Percentiles rank a stretch among this genome's conserved stretches.
phyloP scores from a whole-genome alignment of 108 stramenopile species.

The Schizochytrium sp. region DNA sequence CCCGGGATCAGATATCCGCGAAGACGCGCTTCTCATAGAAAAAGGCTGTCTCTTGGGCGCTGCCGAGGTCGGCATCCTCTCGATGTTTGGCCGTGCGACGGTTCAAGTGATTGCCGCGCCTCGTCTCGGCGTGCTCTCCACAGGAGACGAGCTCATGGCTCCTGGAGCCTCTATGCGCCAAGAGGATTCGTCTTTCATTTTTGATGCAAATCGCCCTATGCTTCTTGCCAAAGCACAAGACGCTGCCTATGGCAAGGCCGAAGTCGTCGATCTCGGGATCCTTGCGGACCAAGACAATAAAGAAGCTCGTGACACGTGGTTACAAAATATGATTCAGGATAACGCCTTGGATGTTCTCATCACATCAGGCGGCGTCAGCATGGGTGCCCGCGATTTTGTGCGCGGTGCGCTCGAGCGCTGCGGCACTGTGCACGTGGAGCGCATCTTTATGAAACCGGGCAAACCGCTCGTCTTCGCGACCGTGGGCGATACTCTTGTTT shows the following conservation, averaged over 20 bases:
- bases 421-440: constrained; percentile 70
- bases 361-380: constrained; percentile 71
- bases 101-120: background rate
- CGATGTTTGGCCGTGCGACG: constrained; percentile 53
- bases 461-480: constrained; percentile 89
- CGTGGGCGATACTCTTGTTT: constrained; percentile 28
- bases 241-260: background rate
- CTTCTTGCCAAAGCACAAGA: constrained; percentile 51
- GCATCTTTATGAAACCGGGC: constrained; percentile 88
- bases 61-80: constrained; percentile 52
- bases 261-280: constrained; percentile 70
- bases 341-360: constrained; percentile 71
- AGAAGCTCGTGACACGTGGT: constrained; percentile 14
- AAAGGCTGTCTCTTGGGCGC: constrained; percentile 15
- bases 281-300: constrained; percentile 53
- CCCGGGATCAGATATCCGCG: constrained; percentile 28
- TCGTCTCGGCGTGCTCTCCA: background rate
- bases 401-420: constrained; percentile 72
- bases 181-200: background rate
- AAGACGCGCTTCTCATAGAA: constrained; percentile 21
- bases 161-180: background rate
- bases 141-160: constrained; percentile 32
- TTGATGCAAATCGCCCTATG: constrained; percentile 80
- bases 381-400: constrained; percentile 58
- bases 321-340: background rate